Conservation (phyloP, 257 asterid species). For the Przewalskia tangutica region DNA sequence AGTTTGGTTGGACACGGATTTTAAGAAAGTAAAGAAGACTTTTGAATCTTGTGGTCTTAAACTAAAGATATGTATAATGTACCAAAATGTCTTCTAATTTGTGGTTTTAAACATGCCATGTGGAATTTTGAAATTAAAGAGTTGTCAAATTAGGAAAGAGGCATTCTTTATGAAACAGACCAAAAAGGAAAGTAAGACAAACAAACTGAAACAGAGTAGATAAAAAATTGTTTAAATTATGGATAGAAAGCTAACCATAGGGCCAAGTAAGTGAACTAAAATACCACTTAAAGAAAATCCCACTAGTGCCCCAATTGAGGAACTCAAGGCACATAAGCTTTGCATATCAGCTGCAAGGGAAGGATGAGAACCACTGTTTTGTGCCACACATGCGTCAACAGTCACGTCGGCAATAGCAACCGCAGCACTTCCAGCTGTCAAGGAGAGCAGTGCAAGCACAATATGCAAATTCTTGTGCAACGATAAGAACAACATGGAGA, state of each 20-base stretch:
- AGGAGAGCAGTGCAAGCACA: conserved; percentile 50
- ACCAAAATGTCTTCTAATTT: too few species aligned
- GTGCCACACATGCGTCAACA: conserved; percentile 92
- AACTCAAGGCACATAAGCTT: conserved; percentile 81
- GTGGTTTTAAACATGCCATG: too few species aligned
- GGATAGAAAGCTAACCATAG: conserved; percentile 48
- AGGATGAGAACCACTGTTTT: conserved; percentile 67
- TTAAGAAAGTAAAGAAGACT: too few species aligned
- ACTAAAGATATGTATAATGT: too few species aligned
- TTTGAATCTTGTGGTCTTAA: too few species aligned
- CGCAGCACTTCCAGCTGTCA: conserved; percentile 89
- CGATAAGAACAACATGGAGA: conserved; percentile 74
- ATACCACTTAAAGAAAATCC: conserved; percentile 83
- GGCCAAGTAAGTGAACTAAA: conserved; percentile 76
- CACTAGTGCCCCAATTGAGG: conserved; percentile 73
- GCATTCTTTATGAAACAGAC: too few species aligned
- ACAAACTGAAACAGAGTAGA: too few species aligned
- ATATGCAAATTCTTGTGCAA: conserved; percentile 60
- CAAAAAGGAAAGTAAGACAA: too few species aligned
- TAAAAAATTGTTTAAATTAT: not conserved
- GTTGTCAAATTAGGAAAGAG: too few species aligned
- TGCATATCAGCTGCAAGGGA: conserved; percentile 91
- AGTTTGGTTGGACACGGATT: too few species aligned
- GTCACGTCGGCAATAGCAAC: conserved; percentile 98
- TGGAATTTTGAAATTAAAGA: too few species aligned